Evolutionary conservation across 2,329 filamentous ascomycete genomes (phyloP), one percentile per base, ranked within the genome.

Genomic region (Calonectria pseudoturangicola): DNA sequence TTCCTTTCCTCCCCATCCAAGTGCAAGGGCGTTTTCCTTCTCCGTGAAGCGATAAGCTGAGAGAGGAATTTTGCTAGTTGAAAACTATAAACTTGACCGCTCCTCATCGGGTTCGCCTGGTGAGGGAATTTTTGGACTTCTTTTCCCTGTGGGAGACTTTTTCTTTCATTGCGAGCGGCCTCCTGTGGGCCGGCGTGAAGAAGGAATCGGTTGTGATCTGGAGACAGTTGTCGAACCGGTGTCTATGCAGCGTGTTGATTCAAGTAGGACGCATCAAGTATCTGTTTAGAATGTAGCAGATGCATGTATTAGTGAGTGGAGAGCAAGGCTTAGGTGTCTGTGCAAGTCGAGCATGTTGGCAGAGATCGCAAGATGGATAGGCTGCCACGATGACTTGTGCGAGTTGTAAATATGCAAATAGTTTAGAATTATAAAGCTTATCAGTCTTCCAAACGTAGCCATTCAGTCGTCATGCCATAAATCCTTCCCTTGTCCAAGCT

Each of bases 31-130:
- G 89, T 92, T 92, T 85, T 85, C 84, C 84, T 85, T 85, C 84
- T 85, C 84, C 83, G 83, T 85, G 84, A 93, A 91, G 91, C 91
- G 89, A 91, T 92, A 89, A 85, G 84, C 84, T 85, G 92, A 93
- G 92, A 94, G 92, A 94, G 91, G 92, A 93, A 92, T 93, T 93
- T 94, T 94, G 92, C 92, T 94, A 93, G 92, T 94, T 94, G 92
- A 94, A 94, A 94, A 94, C 92, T 94, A 93, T 90, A 89, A 48
- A 81, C 88, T 87, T 91, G 92, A 93, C 92, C 86, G 87, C 92
- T 94, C 87, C 87, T 88, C 85, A 87, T 89, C 90, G 91, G 89
- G 90, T 89, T 89, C 86, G 88, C 87, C 91, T 88, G 90, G 87
- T 88, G 80, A 87, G 92, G 92, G 85, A 94, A 93, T 94, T 92